Base-by-base conservation (phyloP, 108 stramenopile species). In the Craspedostauros australis region DNA sequence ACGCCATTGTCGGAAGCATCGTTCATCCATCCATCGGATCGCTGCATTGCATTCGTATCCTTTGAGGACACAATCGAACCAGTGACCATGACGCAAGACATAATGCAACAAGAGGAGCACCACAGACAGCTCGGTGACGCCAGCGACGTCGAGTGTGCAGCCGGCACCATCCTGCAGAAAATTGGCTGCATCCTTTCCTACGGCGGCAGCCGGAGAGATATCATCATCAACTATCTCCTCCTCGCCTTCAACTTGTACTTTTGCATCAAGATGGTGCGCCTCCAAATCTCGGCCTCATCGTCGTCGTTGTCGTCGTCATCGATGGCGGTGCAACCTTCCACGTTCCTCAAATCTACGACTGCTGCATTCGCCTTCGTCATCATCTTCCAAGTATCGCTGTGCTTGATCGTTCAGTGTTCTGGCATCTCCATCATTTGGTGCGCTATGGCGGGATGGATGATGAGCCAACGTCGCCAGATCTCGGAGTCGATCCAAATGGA, bases 361-460 rank as follows among this genome's bases (percentile, higher is more conserved):
- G 26, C n/a, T n/a, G n/a, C 39, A 5, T 30, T 60, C 18, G 46
- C 39, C 8, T 34, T 33, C 25, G 75, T 73, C 1, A 39, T 45
- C 20, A 16, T 43, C 28, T 79, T 79, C 43, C 79, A 80, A 47
- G 45, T 75, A 26, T 9, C 19, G 18, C 58, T 80, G 9, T 80
- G 79, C 54, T 53, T 80, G 12, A 39, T 50, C 18, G 12, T 80
- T 22, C 59, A 48, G 5, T 80, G 79, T 52, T 56, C 55, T 39
- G 79, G 79, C 14, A 51, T 80, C 39, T 74, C 72, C 18, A 80
- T 80, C 42, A 52, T 80, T 20, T 80, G 79, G 79, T 72, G 70
- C 44, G 66, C 74, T 26, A 50, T 62, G 36, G 27, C 54, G 3
- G 73, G 71, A 20, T 78, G 77, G 77, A 46, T 50, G 24, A 28